Percentiles rank a stretch among this genome's conserved stretches.
phyloP scores from a whole-genome alignment of 768 basidiomycete species.

The Tulasnella sp. region DNA sequence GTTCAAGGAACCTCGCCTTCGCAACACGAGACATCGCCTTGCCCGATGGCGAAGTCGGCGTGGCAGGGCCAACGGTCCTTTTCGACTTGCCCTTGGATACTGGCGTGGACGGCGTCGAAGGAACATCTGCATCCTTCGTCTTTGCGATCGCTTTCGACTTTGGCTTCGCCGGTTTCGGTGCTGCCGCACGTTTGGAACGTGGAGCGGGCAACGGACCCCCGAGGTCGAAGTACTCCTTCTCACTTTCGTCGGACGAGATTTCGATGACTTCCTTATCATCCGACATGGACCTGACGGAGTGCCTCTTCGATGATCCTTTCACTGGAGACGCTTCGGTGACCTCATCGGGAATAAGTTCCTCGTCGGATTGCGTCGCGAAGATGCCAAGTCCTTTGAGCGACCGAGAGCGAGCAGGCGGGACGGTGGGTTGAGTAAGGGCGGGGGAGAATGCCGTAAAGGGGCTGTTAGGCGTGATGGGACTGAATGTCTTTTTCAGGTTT shows the following conservation, averaged over 20 bases:
- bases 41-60: constrained; percentile 16
- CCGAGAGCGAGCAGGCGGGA: background rate
- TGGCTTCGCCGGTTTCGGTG: background rate
- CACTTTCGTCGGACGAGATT: background rate
- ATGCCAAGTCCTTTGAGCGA: constrained; percentile 3
- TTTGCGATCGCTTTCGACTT: background rate
- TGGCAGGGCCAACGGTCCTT: background rate
- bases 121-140: background rate
- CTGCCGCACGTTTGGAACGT: background rate
- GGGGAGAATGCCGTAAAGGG: background rate
- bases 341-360: background rate
- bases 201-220: background rate
- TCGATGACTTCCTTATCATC: constrained; percentile 10
- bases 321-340: background rate
- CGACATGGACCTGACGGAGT: background rate
- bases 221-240: background rate
- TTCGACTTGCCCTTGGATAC: constrained; percentile 3
- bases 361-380: background rate
- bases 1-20: constrained; percentile 11
- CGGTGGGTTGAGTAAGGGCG: background rate
- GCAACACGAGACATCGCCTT: constrained; percentile 14
- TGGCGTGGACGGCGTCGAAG: background rate
- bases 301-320: background rate
- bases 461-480: background rate
- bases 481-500: background rate